Evolutionary conservation across 2,329 filamentous ascomycete genomes (phyloP), one percentile per base, ranked within the genome.

Genomic region (Albifimbria verrucaria): DNA sequence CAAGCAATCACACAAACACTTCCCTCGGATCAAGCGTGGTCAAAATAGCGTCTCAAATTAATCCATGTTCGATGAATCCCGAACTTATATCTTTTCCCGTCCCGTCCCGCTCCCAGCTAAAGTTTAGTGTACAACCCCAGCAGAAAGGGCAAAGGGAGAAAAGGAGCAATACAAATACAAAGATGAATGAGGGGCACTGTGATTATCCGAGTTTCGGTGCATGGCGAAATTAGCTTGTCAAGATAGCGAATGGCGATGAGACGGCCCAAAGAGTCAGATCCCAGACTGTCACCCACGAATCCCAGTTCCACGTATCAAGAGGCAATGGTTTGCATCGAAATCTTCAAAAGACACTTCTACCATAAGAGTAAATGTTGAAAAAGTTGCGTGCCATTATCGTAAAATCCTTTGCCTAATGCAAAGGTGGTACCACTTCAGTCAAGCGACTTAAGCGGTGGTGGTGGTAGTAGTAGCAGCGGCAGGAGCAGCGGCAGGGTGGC

Each of bases 321-420:
- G 32, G 32, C 32, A 39, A 15, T n/a, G 15, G 32, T 53, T 62
- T 58, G 55, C 59, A 64, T 65, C 60, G 59, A n/a, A 62, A 39
- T 60, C n/a, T 48, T 48, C 57, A 66, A 67, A n/a, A n/a, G 62
- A 57, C 66, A 57, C 63, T 65, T 68, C 60, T 68, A 66, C 66
- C 63, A 60, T 71, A 72, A 68, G 62, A 68, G 60, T 71, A 70
- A 64, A 70, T 64, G 64, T 71, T 63, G 59, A 66, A 72, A 67
- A 39, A 39, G 32, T 69, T 67, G 68, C 66, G 62, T 70, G 65
- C 65, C 69, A 71, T 68, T 39, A 70, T 71, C 66, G 62, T 72
- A 68, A 72, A 58, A 63, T 60, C 66, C 59, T 60, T 69, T 65
- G 62, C 66, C 57, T 57, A 63, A 58, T 57, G 59, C 60, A 60